Evolutionary conservation across 2,329 filamentous ascomycete species (phyloP).

Genomic region (Paraconiothyrium brasiliense): DNA sequence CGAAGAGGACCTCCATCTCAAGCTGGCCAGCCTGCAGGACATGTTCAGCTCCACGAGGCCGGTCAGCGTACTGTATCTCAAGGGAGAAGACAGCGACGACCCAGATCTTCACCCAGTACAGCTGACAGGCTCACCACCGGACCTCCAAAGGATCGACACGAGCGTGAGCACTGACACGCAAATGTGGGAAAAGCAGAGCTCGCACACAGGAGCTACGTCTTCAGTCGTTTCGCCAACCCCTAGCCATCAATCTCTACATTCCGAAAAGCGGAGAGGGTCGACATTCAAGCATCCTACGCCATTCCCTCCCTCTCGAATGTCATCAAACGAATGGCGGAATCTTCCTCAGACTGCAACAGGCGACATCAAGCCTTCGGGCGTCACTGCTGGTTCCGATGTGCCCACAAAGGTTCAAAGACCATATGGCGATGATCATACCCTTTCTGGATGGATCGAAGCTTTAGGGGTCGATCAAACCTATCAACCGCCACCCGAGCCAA

Average conservation of each 20-base stretch:
- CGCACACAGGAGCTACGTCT: constrained; percentile 66
- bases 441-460: constrained; percentile 88
- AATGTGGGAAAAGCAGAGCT: constrained; percentile 61
- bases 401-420: constrained; percentile 65
- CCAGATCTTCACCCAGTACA: constrained; percentile 81
- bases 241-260: constrained; percentile 57
- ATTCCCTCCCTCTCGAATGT: constrained; percentile 55
- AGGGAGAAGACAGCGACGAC: constrained; percentile 80
- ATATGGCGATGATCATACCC: constrained; percentile 69
- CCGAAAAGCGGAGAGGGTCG: constrained; percentile 52
- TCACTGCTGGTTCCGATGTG: constrained; percentile 59
- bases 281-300: constrained; percentile 57
- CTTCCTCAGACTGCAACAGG: constrained; percentile 63
- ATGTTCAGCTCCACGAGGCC: constrained; percentile 89
- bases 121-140: constrained; percentile 72
- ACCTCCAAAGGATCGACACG: constrained; percentile 64
- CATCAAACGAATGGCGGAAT: constrained; percentile 66
- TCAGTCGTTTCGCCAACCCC: constrained; percentile 62
- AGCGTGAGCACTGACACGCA: constrained; percentile 47
- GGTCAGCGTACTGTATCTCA: constrained; percentile 79
- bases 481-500: constrained; percentile 76
- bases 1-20: constrained; percentile 79
- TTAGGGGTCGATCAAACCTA: constrained; percentile 89
- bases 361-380: constrained; percentile 58
- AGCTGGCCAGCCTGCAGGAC: constrained; percentile 80